phyloP scores from a whole-genome alignment of 2,329 filamentous ascomycete species.

The Colletotrichum sp. region DNA sequence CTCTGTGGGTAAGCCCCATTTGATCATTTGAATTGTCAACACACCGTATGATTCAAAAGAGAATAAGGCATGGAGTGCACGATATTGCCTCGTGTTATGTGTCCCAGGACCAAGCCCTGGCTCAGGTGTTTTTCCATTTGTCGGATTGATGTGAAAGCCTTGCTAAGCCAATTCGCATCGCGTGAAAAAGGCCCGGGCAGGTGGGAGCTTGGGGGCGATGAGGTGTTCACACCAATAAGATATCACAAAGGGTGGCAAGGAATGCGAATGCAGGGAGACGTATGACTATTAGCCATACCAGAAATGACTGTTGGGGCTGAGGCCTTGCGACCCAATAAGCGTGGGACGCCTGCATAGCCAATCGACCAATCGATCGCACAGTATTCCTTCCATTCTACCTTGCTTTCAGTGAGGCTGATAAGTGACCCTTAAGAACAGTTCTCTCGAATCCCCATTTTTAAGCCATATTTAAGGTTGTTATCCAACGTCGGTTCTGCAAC shows the following conservation, averaged over 20 bases:
- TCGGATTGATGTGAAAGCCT: background rate
- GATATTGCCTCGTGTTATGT: rapidly evolving
- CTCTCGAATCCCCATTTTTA: rapidly evolving
- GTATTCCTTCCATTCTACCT: background rate
- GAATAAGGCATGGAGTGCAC: background rate
- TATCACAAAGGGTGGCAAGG: background rate
- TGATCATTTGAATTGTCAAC: background rate
- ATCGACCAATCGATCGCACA: background rate
- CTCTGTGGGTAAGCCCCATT: background rate
- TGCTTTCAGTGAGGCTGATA: background rate
- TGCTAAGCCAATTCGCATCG: background rate
- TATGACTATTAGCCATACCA: background rate
- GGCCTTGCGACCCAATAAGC: background rate
- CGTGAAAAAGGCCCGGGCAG: background rate
- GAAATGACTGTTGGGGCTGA: background rate
- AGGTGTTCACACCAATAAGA: background rate
- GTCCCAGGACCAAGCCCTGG: background rate
- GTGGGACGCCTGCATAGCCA: background rate
- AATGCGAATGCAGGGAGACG: background rate
- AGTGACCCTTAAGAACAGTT: background rate
- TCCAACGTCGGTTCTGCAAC: background rate
- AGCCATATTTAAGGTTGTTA: background rate
- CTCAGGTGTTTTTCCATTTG: background rate
- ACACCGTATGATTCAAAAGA: background rate
- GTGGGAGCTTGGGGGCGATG: background rate